Evolutionary conservation across 306 rosid species (phyloP), one percentile per base, ranked within the genome.

Genomic region (Cicer arietinum): DNA sequence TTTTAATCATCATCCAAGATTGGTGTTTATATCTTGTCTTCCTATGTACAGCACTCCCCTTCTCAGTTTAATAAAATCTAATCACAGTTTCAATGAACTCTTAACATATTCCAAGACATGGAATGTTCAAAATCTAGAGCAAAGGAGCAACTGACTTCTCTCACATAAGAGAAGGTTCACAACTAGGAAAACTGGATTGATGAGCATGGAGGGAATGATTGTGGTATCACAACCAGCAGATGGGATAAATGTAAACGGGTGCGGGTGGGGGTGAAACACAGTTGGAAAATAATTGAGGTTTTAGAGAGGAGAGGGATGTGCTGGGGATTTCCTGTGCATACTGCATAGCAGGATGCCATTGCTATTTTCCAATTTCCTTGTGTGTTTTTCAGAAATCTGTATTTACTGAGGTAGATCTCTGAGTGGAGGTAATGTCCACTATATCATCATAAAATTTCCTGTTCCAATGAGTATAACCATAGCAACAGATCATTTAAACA

Each of bases 371-470:
- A 51, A 65, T 42, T 64, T 76, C 43, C 41, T 42, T 52, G 22
- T 65, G 41, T 65, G 50, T 7, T 56, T 44, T 45, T 50, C 60
- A 25, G 39, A 53, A n/a, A 53, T 67, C 1, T 41, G 58, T 44
- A 59, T 30, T 66, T 63, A n/a, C 17, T 51, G 65, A 77, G 37
- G 61, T 42, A 52, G 41, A 46, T 40, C 45, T 60, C 60, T 45
- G 48, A 44, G 48, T 13, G 42, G 80, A 76, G 56, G 18, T 53
- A 67, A 39, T 67, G 14, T 30, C 57, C 50, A 25, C 14, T 10
- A 53, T 10, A 54, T 60, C 10, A 6, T 61, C 14, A 2, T 60
- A 43, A n/a, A 43, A 64, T 65, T 13, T 43, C 47, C 16, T 66
- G 67, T 43, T 54, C 59, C 48, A 67, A 54, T 11, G 7, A 63